A percentile compares a stretch with the other conserved stretches of the same genome.
Evolutionary conservation across 768 basidiomycete genomes (phyloP).

Genomic region (Boletus rex-veris): DNA sequence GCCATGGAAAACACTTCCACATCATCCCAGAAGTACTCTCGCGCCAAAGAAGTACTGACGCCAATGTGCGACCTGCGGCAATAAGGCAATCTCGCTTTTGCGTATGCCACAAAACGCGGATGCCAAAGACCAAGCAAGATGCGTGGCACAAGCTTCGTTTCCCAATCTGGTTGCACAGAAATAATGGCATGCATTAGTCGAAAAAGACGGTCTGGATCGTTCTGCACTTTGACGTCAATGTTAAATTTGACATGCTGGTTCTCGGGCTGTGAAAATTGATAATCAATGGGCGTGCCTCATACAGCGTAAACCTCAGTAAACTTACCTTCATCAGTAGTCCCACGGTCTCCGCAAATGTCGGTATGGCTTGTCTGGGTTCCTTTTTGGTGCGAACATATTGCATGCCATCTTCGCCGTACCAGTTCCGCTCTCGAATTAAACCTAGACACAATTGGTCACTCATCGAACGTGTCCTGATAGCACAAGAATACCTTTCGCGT

Average conservation of each 20-base stretch:
- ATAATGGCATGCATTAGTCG: conserved; percentile 70
- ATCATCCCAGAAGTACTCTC: conserved; percentile 85
- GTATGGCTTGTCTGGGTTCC: conserved; percentile 80
- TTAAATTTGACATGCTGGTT: conserved; percentile 76
- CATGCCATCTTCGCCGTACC: conserved; percentile 70
- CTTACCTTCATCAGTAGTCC: conserved; percentile 72
- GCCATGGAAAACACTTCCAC: conserved; percentile 85
- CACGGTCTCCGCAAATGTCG: conserved; percentile 85
- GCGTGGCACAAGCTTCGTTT: conserved; percentile 72
- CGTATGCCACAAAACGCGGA: conserved; percentile 79
- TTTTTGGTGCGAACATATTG: conserved; percentile 77
- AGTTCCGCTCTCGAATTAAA: conserved; percentile 64
- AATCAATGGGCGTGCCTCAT: background rate
- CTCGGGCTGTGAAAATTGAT: conserved; percentile 49
- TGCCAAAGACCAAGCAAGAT: conserved; percentile 87
- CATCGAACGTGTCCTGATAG: conserved; percentile 24
- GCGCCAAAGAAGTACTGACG: conserved; percentile 61
- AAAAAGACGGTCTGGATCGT: conserved; percentile 86
- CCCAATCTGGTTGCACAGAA: conserved; percentile 62
- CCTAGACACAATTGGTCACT: conserved; percentile 38
- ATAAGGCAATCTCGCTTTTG: conserved; percentile 74
- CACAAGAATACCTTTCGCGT: conserved; percentile 51
- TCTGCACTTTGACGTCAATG: conserved; percentile 92
- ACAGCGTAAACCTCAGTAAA: conserved; percentile 11
- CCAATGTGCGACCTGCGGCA: conserved; percentile 87